Conservation (phyloP, 208 protist genomes). For the Sergeia podlipaevii region DNA sequence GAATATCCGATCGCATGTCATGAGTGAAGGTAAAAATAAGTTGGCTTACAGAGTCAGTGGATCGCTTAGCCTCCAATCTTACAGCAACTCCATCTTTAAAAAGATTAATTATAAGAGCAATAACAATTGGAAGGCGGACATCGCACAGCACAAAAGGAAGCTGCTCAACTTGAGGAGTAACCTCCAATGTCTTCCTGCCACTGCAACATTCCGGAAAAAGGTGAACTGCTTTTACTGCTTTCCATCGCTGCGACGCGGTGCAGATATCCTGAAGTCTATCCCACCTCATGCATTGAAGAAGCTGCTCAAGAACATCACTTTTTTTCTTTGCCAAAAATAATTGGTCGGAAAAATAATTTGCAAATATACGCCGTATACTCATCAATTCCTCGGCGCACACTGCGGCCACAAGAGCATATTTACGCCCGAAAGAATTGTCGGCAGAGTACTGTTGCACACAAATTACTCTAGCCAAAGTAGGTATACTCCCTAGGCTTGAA, state of each 20-base stretch:
- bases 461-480: too few relatives aligned
- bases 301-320: slow-evolving; percentile 32
- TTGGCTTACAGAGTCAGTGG: slow-evolving; percentile 47
- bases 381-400: slow-evolving; percentile 43
- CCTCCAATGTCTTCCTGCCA: slow-evolving; percentile 40
- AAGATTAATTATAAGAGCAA: too few relatives aligned
- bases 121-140: too few relatives aligned
- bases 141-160: slow-evolving; percentile 49
- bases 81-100: too few relatives aligned
- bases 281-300: slow-evolving; percentile 53
- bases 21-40: slow-evolving; percentile 49
- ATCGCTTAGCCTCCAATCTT: slow-evolving; percentile 49
- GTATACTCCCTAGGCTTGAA: too few relatives aligned
- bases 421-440: too few relatives aligned
- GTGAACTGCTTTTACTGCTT: slow-evolving; percentile 29
- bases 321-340: slow-evolving; percentile 28
- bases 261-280: slow-evolving; percentile 56
- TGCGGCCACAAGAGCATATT: slow-evolving; percentile 48
- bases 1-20: slow-evolving; percentile 21
- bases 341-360: slow-evolving; percentile 51
- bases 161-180: slow-evolving; percentile 49
- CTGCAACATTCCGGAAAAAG: slow-evolving; percentile 51
- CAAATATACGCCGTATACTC: slow-evolving; percentile 40
- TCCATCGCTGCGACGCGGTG: slow-evolving; percentile 35
- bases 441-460: too few relatives aligned